phyloP scores from a whole-genome alignment of 257 asterid genomes.

The Cynanchum wilfordii region DNA sequence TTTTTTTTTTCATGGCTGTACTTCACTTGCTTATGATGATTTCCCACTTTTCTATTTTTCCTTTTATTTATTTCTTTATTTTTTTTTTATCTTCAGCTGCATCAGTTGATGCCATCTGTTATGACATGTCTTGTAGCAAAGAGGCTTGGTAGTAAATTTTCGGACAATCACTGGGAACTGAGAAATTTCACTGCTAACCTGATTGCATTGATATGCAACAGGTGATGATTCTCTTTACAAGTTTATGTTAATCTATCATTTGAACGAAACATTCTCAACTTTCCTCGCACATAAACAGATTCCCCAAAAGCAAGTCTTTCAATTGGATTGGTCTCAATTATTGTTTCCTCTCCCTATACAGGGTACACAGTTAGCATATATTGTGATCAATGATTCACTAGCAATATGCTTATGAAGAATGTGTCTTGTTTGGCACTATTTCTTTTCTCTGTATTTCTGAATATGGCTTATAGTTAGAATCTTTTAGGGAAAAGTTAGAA shows the following conservation, averaged over 20 bases:
- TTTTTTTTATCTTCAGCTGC: slow-evolving; percentile 45
- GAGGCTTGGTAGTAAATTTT: slow-evolving; percentile 69
- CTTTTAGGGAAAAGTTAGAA: neutral
- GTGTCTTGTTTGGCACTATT: neutral
- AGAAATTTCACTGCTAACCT: slow-evolving; percentile 79
- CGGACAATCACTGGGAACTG: slow-evolving; percentile 93
- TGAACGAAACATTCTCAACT: neutral
- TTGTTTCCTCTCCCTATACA: neutral
- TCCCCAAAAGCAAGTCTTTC: neutral
- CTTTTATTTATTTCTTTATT: neutral
- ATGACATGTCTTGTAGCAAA: slow-evolving; percentile 95
- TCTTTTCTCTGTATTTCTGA: neutral
- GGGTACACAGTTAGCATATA: neutral
- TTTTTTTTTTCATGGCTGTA: neutral
- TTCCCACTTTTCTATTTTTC: slow-evolving; percentile 10
- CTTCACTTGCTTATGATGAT: slow-evolving; percentile 5
- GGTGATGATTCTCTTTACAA: slow-evolving; percentile 45
- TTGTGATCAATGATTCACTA: neutral
- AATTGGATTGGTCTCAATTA: neutral
- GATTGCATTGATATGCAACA: slow-evolving; percentile 83
- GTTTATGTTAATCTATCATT: slow-evolving; percentile 7
- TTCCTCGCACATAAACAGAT: neutral
- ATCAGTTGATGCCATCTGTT: slow-evolving; percentile 96
- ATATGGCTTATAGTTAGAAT: neutral
- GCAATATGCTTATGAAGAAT: neutral